phyloP scores from a whole-genome alignment of 2,329 filamentous ascomycete species.

The Venturia effusa region DNA sequence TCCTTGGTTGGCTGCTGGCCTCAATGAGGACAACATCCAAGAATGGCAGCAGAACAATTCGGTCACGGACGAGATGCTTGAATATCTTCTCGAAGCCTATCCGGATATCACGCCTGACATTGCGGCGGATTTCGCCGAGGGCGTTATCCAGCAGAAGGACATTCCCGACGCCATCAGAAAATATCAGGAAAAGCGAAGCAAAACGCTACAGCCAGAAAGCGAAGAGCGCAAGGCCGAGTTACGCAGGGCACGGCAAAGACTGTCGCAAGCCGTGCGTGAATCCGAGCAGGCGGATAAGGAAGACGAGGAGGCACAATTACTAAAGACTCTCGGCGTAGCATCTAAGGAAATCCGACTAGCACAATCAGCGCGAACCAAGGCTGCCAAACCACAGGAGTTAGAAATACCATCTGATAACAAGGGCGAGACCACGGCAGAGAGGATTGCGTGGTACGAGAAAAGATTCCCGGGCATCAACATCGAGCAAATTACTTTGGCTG shows the following conservation, averaged over 20 bases:
- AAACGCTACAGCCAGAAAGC: not conserved
- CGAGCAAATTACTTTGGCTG: not conserved
- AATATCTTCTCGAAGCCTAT: not conserved
- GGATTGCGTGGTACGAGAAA: not conserved
- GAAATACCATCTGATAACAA: not conserved
- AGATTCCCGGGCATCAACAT: not conserved
- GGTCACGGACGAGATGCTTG: not conserved
- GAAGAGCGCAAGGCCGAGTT: not conserved
- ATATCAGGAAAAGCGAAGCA: not conserved
- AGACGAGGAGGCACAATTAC: not conserved
- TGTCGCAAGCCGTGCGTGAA: not conserved
- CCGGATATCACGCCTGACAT: not conserved
- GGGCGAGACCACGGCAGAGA: not conserved
- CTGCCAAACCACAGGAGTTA: not conserved
- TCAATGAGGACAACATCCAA: not conserved
- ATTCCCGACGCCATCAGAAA: conserved; percentile 1
- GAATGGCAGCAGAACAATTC: not conserved
- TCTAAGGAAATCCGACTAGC: not conserved
- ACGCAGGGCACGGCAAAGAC: not conserved
- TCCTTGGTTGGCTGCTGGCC: not conserved
- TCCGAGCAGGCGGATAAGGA: not conserved
- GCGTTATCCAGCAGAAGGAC: not conserved
- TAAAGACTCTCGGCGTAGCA: not conserved
- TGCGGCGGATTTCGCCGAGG: not conserved
- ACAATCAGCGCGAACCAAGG: not conserved